Evolutionary conservation across 257 asterid genomes (phyloP).

Genomic region (Cordia subcordata): DNA sequence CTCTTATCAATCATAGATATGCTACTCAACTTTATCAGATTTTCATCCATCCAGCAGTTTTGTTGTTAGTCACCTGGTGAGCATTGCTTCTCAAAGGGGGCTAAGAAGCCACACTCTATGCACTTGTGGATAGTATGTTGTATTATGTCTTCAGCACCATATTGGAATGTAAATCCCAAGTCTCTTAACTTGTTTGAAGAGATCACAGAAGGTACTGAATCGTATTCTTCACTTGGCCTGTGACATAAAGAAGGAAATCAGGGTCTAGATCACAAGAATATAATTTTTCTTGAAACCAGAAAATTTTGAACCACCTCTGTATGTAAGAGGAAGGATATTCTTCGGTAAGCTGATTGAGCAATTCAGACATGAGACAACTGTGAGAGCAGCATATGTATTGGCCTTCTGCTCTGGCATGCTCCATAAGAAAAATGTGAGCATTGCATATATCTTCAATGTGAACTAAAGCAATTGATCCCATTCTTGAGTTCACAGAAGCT

Average conservation of each 20-base stretch:
- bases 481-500: slow-evolving; percentile 57
- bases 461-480: slow-evolving; percentile 81
- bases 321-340: slow-evolving; percentile 34
- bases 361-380: slow-evolving; percentile 44
- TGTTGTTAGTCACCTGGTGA: too few species aligned
- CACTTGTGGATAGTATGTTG: slow-evolving; percentile 41
- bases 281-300: neutral
- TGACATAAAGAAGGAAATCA: neutral
- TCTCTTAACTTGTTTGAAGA: slow-evolving; percentile 68
- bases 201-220: slow-evolving; percentile 42
- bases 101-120: slow-evolving; percentile 38
- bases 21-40: too few species aligned
- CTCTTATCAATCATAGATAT: too few species aligned
- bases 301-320: slow-evolving; percentile 35
- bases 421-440: slow-evolving; percentile 79
- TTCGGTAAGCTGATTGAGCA: slow-evolving; percentile 32
- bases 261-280: neutral
- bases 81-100: slow-evolving; percentile 6
- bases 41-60: too few species aligned
- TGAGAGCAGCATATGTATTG: slow-evolving; percentile 54
- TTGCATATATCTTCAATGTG: slow-evolving; percentile 71
- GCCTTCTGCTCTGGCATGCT: slow-evolving; percentile 53
- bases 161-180: slow-evolving; percentile 57
- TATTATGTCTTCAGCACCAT: slow-evolving; percentile 48
- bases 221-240: slow-evolving; percentile 30